Percentiles rank a stretch among this genome's conserved stretches.
phyloP scores from a whole-genome alignment of 768 basidiomycete species.

The Tricholoma matsutake region DNA sequence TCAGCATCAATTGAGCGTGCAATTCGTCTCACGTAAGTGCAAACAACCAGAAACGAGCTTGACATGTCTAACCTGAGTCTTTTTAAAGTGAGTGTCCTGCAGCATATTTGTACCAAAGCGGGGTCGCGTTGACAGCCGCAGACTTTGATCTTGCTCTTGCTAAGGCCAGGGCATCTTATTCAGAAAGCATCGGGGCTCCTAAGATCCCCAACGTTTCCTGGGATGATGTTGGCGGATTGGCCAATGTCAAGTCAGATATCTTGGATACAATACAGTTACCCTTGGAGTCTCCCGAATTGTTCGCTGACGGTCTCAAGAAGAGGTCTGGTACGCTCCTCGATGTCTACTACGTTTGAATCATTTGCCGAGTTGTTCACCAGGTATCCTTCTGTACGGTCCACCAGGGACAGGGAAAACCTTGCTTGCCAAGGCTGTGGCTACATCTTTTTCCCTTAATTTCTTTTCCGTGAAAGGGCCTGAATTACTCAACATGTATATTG shows the following conservation, averaged over 20 bases:
- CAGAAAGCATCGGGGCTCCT: slow-evolving; percentile 94
- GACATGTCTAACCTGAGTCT: slow-evolving; percentile 3
- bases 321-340: slow-evolving; percentile 65
- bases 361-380: slow-evolving; percentile 33
- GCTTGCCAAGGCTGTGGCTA: slow-evolving; percentile 94
- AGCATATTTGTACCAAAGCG: slow-evolving; percentile 31
- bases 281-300: slow-evolving; percentile 85
- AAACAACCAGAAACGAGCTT: background rate
- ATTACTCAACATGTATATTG: slow-evolving; percentile 96
- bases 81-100: slow-evolving; percentile 19
- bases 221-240: slow-evolving; percentile 96
- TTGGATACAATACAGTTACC: slow-evolving; percentile 95
- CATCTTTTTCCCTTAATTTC: slow-evolving; percentile 92
- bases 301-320: slow-evolving; percentile 90
- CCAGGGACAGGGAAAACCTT: slow-evolving; percentile 96
- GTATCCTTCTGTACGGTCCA: slow-evolving; percentile 90
- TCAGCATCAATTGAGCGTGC: slow-evolving; percentile 53
- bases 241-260: slow-evolving; percentile 85
- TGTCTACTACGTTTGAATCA: background rate
- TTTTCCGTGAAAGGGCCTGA: slow-evolving; percentile 98
- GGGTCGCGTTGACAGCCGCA: slow-evolving; percentile 43
- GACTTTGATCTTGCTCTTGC: slow-evolving; percentile 76
- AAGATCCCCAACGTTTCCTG: slow-evolving; percentile 94
- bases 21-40: slow-evolving; percentile 31
- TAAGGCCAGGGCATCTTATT: slow-evolving; percentile 73